These are phyloP conservation scores for Wickerhamiella hasegawae DNA, from an alignment of 805 yeast genomes.

Conservation along the genomic window DNA sequence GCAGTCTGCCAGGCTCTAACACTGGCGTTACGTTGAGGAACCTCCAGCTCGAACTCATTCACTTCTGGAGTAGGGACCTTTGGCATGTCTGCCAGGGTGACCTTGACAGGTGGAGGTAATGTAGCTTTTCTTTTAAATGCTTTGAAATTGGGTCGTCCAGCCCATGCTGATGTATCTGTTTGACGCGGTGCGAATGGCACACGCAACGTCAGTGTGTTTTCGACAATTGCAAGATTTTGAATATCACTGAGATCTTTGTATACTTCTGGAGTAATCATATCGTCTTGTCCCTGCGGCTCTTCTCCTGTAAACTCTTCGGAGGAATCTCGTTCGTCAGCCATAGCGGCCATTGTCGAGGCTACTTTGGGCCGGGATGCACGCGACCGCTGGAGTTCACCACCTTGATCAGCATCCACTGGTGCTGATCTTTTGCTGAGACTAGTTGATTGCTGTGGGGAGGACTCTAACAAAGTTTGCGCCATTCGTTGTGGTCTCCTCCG, in stretches of 20 bases:
- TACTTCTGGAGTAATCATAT: too few species aligned
- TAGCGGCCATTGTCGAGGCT: not conserved
- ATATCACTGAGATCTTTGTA: not conserved
- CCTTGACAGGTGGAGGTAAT: not conserved
- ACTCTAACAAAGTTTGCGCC: too few species aligned
- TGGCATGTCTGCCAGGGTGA: not conserved
- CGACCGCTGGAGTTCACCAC: not conserved
- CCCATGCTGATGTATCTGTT: not conserved
- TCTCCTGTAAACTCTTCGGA: too few species aligned
- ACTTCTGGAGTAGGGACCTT: not conserved
- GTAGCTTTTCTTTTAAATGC: slow-evolving; percentile 7
- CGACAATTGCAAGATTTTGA: not conserved
- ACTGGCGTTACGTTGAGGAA: not conserved
- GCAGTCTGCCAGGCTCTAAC: not conserved
- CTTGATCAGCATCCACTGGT: not conserved
- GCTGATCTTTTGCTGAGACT: not conserved
- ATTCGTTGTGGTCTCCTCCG: too few species aligned
- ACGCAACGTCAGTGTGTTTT: not conserved
- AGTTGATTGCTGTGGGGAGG: not conserved
- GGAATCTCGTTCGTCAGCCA: too few species aligned
- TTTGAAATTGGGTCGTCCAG: slow-evolving; percentile 10
- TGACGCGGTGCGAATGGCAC: not conserved
- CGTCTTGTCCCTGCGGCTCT: too few species aligned
- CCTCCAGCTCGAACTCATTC: not conserved
- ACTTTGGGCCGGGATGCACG: not conserved